Percentiles rank a stretch among this genome's conserved stretches.
phyloP scores from a whole-genome alignment of 108 stramenopile genomes.

The Nitzschia putrida region DNA sequence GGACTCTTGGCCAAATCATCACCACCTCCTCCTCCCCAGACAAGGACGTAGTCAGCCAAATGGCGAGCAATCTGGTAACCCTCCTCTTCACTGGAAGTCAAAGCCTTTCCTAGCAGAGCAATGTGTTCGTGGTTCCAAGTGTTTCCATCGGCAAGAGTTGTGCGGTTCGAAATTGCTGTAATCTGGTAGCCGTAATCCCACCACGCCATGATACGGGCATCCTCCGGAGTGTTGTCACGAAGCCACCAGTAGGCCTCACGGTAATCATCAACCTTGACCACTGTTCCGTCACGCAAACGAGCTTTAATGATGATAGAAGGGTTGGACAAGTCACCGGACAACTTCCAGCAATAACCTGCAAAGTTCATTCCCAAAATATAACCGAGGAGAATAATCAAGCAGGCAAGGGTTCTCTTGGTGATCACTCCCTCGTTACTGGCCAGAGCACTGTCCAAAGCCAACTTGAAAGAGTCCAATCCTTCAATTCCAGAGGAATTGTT shows the following conservation, averaged over 20 bases:
- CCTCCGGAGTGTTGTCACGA: constrained; percentile 94
- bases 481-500: constrained; percentile 30
- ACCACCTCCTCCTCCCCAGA: constrained; percentile 94
- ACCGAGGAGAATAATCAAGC: constrained; percentile 48
- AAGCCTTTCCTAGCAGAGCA: constrained; percentile 91
- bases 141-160: constrained; percentile 97
- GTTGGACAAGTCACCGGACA: constrained; percentile 73
- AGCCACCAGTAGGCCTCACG: constrained; percentile 99
- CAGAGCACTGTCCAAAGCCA: constrained; percentile 51
- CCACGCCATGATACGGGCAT: constrained; percentile 95
- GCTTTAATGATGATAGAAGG: constrained; percentile 94
- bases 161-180: constrained; percentile 94
- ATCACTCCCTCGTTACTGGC: constrained; percentile 76
- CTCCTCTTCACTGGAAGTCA: constrained; percentile 87
- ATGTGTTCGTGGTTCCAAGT: constrained; percentile 99
- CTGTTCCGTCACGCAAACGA: constrained; percentile 68
- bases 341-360: constrained; percentile 64
- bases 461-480: constrained; percentile 49
- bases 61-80: constrained; percentile 93
- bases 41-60: constrained; percentile 94
- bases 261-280: constrained; percentile 94
- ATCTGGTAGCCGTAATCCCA: constrained; percentile 97
- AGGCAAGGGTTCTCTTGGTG: constrained; percentile 53
- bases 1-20: constrained; percentile 97
- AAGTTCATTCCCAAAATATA: constrained; percentile 66